These are phyloP conservation scores for Cryphonectria radicalis DNA, from an alignment of 2,329 filamentous ascomycete species.

Conservation along the genomic window DNA sequence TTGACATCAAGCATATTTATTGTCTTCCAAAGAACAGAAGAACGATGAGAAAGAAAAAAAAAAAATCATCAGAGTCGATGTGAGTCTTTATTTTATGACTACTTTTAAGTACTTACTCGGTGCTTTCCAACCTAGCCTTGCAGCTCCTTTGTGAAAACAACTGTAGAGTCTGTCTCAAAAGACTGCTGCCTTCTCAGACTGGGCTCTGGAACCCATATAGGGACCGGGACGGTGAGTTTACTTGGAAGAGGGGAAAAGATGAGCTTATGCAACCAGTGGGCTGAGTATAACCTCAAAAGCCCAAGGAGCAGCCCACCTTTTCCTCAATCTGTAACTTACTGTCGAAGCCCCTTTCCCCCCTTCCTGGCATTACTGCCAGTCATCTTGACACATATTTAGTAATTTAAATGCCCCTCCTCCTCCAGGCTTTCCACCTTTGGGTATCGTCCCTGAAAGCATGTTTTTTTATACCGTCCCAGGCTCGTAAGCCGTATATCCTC, in stretches of 20 bases:
- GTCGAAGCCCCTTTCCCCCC: neutral
- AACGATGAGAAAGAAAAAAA: too few relatives aligned
- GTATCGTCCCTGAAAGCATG: slow-evolving; percentile 38
- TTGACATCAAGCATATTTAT: neutral
- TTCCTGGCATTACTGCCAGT: neutral
- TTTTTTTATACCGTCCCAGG: slow-evolving; percentile 23
- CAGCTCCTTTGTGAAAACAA: neutral
- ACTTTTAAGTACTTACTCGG: neutral
- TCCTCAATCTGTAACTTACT: neutral
- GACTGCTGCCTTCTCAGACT: neutral
- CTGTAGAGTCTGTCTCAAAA: neutral
- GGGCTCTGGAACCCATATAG: neutral
- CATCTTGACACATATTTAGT: neutral
- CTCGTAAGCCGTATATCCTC: slow-evolving; percentile 18
- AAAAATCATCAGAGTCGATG: neutral
- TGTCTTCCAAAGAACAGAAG: neutral
- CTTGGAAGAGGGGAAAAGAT: neutral
- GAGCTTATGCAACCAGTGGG: neutral
- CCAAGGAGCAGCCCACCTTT: neutral
- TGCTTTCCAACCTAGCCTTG: neutral
- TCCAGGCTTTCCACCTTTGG: slow-evolving; percentile 30
- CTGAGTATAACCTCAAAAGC: neutral
- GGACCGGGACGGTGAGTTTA: neutral
- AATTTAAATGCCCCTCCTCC: slow-evolving; percentile 20
- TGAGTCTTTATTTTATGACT: neutral